Percentiles rank a stretch among this genome's conserved stretches.
Evolutionary conservation across 257 asterid genomes (phyloP).

Genomic region (Rauvolfia tetraphylla): DNA sequence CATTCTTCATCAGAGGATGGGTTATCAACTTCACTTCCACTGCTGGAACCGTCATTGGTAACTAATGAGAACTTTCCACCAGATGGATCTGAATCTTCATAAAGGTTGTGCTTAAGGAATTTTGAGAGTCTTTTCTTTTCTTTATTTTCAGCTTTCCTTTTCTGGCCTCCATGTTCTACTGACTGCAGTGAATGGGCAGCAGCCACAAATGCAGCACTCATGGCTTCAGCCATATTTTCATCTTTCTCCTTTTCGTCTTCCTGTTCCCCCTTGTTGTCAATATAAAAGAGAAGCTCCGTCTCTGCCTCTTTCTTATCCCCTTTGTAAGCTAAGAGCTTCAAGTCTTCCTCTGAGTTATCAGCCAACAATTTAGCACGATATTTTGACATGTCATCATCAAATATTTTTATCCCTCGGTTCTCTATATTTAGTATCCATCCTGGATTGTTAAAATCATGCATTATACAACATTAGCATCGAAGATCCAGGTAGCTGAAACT

Average conservation of each 20-base stretch:
- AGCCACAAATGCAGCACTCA: conserved; percentile 50
- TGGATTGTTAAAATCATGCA: conserved; percentile 19
- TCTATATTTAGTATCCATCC: conserved; percentile 65
- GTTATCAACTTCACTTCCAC: conserved; percentile 55
- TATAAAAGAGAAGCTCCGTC: conserved; percentile 48
- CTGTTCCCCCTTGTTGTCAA: conserved; percentile 54
- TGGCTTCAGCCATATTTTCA: conserved; percentile 29
- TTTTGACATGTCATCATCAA: conserved; percentile 46
- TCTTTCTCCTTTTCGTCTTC: conserved; percentile 27
- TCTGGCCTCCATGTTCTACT: conserved; percentile 36
- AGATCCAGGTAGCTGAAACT: background rate
- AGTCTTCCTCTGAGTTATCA: conserved; percentile 33
- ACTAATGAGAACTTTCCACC: conserved; percentile 16
- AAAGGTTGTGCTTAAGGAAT: conserved; percentile 37
- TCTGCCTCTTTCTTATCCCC: conserved; percentile 26
- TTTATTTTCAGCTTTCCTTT: conserved; percentile 35
- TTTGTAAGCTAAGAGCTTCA: conserved; percentile 24
- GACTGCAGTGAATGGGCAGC: conserved; percentile 56
- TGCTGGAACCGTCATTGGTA: conserved; percentile 28
- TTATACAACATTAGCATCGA: background rate
- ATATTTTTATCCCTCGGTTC: conserved; percentile 53
- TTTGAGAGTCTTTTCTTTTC: conserved; percentile 35
- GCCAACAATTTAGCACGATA: conserved; percentile 36
- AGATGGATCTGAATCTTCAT: conserved; percentile 28
- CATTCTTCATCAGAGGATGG: conserved; percentile 51